Evolutionary conservation across 345 rosid species (phyloP).

Genomic region (Gossypium stocksii): DNA sequence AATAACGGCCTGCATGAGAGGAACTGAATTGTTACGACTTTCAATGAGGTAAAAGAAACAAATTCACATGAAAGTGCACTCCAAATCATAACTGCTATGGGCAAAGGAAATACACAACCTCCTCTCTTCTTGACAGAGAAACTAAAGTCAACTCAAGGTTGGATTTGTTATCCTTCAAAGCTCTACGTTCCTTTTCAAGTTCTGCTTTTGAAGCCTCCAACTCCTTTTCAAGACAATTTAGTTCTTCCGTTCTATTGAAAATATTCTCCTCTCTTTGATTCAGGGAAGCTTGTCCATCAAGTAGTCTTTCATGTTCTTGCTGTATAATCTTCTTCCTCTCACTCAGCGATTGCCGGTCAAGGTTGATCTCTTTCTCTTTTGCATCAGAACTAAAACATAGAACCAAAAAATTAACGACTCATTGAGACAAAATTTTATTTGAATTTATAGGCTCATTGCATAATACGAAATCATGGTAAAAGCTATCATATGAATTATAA

Average conservation of each 20-base stretch:
- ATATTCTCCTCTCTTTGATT: conserved; percentile 89
- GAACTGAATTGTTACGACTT: conserved; percentile 13
- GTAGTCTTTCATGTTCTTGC: conserved; percentile 72
- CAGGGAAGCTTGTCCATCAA: conserved; percentile 68
- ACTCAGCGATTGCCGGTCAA: conserved; percentile 61
- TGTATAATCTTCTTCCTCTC: conserved; percentile 75
- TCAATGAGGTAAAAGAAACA: not conserved
- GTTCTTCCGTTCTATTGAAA: conserved; percentile 60
- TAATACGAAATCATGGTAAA: not conserved
- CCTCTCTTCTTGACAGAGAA: conserved; percentile 60
- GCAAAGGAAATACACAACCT: conserved; percentile 42
- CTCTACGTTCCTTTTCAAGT: conserved; percentile 51
- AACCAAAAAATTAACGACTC: conserved; percentile 13
- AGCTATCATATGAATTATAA: not conserved
- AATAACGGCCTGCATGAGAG: conserved; percentile 42
- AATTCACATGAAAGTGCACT: not conserved
- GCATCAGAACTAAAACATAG: conserved; percentile 61
- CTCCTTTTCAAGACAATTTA: conserved; percentile 52
- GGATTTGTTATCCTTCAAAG: conserved; percentile 49
- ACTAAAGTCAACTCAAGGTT: conserved; percentile 47
- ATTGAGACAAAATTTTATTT: not conserved
- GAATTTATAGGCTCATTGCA: not conserved
- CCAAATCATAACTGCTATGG: not conserved
- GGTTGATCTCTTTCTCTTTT: conserved; percentile 61
- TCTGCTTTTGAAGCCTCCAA: conserved; percentile 49